These are phyloP conservation scores for Westerdykella ornata DNA, from an alignment of 2,329 filamentous ascomycete genomes.

Conservation along the genomic window DNA sequence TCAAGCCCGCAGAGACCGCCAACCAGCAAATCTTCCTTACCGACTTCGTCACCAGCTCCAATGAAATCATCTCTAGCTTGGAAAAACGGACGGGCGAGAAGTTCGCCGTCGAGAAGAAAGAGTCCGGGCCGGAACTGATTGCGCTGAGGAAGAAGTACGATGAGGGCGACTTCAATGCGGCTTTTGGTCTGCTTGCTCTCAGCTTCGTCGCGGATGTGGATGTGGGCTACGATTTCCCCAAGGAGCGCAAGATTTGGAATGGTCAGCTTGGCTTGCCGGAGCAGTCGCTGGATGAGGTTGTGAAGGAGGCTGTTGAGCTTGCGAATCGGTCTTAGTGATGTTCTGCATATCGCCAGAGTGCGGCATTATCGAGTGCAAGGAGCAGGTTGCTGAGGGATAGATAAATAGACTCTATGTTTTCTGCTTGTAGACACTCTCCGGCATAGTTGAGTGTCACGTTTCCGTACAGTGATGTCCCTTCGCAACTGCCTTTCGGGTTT, in stretches of 20 bases:
- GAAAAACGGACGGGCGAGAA: slow-evolving; percentile 12
- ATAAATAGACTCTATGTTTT: too few species aligned
- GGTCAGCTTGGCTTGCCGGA: slow-evolving; percentile 14
- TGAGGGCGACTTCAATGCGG: slow-evolving; percentile 13
- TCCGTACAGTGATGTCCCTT: too few species aligned
- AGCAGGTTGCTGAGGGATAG: too few species aligned
- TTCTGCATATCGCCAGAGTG: too few species aligned
- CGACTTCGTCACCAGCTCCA: slow-evolving; percentile 14
- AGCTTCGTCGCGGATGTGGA: slow-evolving; percentile 19
- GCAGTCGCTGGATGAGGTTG: slow-evolving; percentile 15
- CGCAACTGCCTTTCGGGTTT: too few species aligned
- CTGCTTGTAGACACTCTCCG: too few species aligned
- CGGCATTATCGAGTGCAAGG: too few species aligned
- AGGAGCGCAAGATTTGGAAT: slow-evolving; percentile 20
- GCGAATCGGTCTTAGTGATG: background rate
- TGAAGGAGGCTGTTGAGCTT: slow-evolving; percentile 11
- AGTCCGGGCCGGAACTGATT: slow-evolving; percentile 6
- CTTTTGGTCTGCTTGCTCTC: slow-evolving; percentile 13
- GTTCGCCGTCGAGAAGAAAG: slow-evolving; percentile 9
- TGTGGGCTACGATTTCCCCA: slow-evolving; percentile 18
- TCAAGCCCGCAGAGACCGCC: slow-evolving; percentile 4
- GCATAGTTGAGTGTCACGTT: too few species aligned
- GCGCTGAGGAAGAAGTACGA: slow-evolving; percentile 9
- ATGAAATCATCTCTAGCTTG: slow-evolving; percentile 12
- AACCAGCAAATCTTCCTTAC: slow-evolving; percentile 21